Percentiles rank a stretch among this genome's conserved stretches.
These are phyloP conservation scores for Cornus kousa DNA, from an alignment of 148 eudicot genomes.

Conservation along the genomic window DNA sequence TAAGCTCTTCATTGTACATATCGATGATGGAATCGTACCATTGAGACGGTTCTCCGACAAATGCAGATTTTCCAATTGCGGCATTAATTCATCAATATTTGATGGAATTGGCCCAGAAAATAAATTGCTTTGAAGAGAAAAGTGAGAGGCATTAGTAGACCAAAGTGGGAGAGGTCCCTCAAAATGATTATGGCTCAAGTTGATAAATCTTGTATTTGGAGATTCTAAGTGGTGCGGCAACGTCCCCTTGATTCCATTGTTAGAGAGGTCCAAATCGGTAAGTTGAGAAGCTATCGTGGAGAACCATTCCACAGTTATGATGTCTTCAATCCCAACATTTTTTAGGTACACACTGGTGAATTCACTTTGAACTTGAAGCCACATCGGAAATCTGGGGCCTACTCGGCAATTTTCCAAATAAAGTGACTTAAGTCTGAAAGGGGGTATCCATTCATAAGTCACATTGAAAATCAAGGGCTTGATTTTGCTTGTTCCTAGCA, in stretches of 20 bases:
- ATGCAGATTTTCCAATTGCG: neutral
- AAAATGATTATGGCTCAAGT: neutral
- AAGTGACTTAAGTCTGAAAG: too few relatives aligned
- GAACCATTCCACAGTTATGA: neutral
- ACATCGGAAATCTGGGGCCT: too few relatives aligned
- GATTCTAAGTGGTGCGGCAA: neutral
- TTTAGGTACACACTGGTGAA: neutral
- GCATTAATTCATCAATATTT: neutral
- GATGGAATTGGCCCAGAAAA: slow-evolving; percentile 12
- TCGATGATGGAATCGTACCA: slow-evolving; percentile 18
- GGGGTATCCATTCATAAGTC: too few relatives aligned
- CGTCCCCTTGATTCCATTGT: slow-evolving; percentile 14
- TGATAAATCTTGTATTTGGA: neutral
- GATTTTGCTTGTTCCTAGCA: neutral
- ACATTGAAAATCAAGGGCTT: slow-evolving; percentile 7
- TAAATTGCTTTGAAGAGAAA: slow-evolving; percentile 12
- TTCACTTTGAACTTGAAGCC: neutral
- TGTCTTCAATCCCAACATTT: neutral
- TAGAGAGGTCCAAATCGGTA: slow-evolving; percentile 10
- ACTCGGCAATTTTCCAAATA: too few relatives aligned
- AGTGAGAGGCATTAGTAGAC: slow-evolving; percentile 4
- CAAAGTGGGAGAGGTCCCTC: neutral
- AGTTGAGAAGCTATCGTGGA: neutral
- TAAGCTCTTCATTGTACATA: slow-evolving; percentile 9
- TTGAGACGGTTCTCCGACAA: slow-evolving; percentile 22